Evolutionary conservation across 352 stramenopile genomes (phyloP).

Genomic region (Phytophthora hybrid): DNA sequence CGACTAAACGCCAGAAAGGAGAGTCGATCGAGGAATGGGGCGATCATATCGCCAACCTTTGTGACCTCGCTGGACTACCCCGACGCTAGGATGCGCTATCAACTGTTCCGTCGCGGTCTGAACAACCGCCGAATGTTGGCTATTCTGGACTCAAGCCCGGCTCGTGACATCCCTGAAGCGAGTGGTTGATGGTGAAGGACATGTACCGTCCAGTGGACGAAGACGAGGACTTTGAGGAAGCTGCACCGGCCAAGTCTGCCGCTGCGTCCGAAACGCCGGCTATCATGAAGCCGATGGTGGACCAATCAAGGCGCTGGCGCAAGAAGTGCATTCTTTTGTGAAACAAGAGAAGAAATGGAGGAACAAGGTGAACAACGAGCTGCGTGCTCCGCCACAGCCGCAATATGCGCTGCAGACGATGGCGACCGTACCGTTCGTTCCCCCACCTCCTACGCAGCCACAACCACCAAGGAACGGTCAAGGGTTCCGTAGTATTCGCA

Average conservation of each 20-base stretch:
- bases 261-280: not conserved
- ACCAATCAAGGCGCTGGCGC: not conserved
- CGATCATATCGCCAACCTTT: not conserved
- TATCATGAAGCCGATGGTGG: not conserved
- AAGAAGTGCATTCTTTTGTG: not conserved
- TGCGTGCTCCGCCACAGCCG: not conserved
- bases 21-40: conserved; percentile 14
- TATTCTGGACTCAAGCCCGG: not conserved
- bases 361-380: not conserved
- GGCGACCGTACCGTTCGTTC: not conserved
- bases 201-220: conserved; percentile 3
- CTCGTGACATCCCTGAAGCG: not conserved
- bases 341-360: not conserved
- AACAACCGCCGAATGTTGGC: not conserved
- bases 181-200: conserved; percentile 6
- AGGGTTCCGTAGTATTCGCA: not conserved
- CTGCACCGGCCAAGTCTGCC: not conserved
- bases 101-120: not conserved
- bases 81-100: not conserved
- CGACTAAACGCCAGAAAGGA: not conserved
- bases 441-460: not conserved
- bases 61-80: conserved; percentile 12
- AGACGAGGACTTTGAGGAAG: not conserved
- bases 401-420: not conserved
- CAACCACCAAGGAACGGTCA: not conserved